Evolutionary conservation across 257 asterid species (phyloP), one percentile per base, ranked within the genome.

Genomic region (Scutellaria galericulata): DNA sequence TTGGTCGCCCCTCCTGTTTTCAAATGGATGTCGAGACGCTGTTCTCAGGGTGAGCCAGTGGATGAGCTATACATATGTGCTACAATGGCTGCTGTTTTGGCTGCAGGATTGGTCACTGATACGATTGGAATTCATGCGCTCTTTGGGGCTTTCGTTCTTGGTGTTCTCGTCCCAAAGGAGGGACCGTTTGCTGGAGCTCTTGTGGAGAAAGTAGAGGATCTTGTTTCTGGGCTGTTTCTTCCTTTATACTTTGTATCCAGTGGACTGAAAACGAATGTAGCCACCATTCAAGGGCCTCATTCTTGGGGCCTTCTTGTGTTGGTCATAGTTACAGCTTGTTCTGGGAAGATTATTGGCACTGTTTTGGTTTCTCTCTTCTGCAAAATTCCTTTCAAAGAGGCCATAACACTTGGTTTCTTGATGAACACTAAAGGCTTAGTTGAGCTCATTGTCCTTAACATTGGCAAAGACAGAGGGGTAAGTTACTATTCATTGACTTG

Each of bases 291-390:
- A n/a, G 88, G 88, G 56, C 84, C 86, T 0, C 70, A 71, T 11
- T 83, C 90, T 3, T 83, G 90, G 90, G 90, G 90, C 9, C 86
- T 86, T 37, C 85, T 86, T 5, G 82, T 71, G 54, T 46, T 86
- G 65, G 86, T 86, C 46, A 83, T 86, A 24, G 37, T 55, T 31
- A 86, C 86, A 0, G 83, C 88, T 1, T 86, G 90, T 39, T 58
- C 68, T 14, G 88, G 90, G 8, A 86, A 86, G 75, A 81, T 86
- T 46, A 62, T 66, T 48, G 90, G 88, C 20, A 83, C 86, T 22
- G 44, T 77, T 41, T 0, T 74, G 27, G 88, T 83, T 10, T 79
- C 88, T 0, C 73, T 79, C 11, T 40, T n/a, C 9, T 79, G 82
- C 82, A 86, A 74, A 74, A 22, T 86, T 5, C 79, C 88, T 10